These are phyloP conservation scores for Patellifolia procumbens DNA, from an alignment of 179 eudicot species.

Conservation along the genomic window DNA sequence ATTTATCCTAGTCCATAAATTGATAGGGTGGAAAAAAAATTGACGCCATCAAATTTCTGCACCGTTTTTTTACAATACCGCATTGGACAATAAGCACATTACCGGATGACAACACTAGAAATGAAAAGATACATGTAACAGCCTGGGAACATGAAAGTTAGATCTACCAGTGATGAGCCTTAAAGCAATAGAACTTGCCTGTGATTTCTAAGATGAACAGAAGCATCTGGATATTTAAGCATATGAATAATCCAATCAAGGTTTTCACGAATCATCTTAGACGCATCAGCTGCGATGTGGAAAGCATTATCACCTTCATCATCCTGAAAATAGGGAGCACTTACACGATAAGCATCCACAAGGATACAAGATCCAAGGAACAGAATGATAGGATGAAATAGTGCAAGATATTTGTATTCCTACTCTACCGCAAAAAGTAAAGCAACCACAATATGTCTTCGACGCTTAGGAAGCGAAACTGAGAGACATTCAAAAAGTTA, in stretches of 20 bases:
- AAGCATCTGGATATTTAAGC: slow-evolving; percentile 89
- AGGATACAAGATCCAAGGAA: neutral
- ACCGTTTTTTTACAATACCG: too few relatives aligned
- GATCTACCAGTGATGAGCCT: neutral
- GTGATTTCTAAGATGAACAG: slow-evolving; percentile 82
- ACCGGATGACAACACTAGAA: neutral
- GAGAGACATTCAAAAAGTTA: neutral
- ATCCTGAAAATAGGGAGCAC: slow-evolving; percentile 50
- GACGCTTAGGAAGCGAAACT: neutral
- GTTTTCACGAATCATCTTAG: slow-evolving; percentile 98
- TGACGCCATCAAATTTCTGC: neutral
- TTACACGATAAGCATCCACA: slow-evolving; percentile 9
- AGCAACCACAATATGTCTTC: neutral
- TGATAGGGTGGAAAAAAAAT: neutral
- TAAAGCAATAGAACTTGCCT: slow-evolving; percentile 50
- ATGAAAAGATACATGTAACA: neutral
- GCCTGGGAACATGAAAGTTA: neutral
- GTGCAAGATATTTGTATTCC: neutral
- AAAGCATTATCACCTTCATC: slow-evolving; percentile 99
- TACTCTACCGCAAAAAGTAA: neutral
- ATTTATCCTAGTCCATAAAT: neutral
- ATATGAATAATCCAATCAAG: slow-evolving; percentile 85
- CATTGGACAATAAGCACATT: neutral
- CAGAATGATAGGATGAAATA: too few relatives aligned
- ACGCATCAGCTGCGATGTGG: slow-evolving; percentile 98